A percentile compares a stretch with the other conserved stretches of the same genome.
Conservation (phyloP, 164 flowering plant genomes). For the Dillenia turbinata region DNA sequence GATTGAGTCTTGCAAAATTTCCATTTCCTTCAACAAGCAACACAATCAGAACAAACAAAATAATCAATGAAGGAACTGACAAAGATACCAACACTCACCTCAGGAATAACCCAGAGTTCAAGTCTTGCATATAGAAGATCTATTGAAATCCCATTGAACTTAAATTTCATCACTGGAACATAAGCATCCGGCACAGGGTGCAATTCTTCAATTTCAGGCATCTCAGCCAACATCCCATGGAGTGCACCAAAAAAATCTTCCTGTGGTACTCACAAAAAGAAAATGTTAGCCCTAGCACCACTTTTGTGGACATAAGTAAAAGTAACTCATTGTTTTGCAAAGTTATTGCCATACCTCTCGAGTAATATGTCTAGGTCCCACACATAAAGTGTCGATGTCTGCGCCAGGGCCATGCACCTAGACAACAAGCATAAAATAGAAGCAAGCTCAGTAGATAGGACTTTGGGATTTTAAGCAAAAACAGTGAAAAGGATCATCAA, state of each 20-base stretch:
- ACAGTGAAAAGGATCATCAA: too few relatives aligned
- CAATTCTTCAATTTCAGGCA: slow-evolving; percentile 87
- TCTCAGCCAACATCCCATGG: slow-evolving; percentile 66
- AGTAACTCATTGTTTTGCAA: slow-evolving; percentile 2
- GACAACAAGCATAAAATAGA: neutral
- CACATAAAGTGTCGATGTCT: slow-evolving; percentile 94
- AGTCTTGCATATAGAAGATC: slow-evolving; percentile 90
- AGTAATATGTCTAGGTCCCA: slow-evolving; percentile 89
- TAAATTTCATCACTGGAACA: slow-evolving; percentile 93
- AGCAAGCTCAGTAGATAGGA: too few relatives aligned
- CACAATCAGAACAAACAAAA: neutral
- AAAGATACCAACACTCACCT: slow-evolving; percentile 45
- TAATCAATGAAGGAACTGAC: neutral
- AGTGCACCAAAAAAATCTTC: slow-evolving; percentile 91
- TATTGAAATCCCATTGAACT: slow-evolving; percentile 83
- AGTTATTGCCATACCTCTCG: slow-evolving; percentile 61
- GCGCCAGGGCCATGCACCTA: slow-evolving; percentile 99
- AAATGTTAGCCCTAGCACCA: neutral
- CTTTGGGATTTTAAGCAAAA: too few relatives aligned
- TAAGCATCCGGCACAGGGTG: slow-evolving; percentile 97
- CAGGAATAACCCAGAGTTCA: slow-evolving; percentile 87
- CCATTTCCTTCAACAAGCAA: slow-evolving; percentile 57
- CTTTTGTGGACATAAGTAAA: neutral
- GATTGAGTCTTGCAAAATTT: slow-evolving; percentile 80
- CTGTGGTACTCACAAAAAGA: slow-evolving; percentile 30